Evolutionary conservation across 371 early-diverging fungal genomes (phyloP), one percentile per base, ranked within the genome.

Genomic region (Lichtheimia hyalospora): DNA sequence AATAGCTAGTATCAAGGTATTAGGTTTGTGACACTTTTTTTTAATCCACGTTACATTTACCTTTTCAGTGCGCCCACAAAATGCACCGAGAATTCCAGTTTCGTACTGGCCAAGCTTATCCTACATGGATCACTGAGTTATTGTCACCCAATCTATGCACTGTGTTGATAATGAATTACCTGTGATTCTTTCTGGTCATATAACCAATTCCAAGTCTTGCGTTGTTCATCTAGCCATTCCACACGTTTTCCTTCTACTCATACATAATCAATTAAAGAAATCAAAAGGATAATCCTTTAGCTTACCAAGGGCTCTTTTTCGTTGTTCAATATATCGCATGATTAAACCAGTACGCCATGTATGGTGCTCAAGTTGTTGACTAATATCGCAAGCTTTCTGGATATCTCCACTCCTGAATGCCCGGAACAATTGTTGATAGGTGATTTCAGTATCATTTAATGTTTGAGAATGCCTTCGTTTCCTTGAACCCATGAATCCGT

Each of bases 281-380:
- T 4, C 13, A 63, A 57, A 23, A 18, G 43, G 16, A 13, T 24
- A 7, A 6, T 18, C 28, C 25, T 1, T 43, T n/a, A n/a, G 10
- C 2, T 21, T 58, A 49, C 14, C 16, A 4, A 46, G 46, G n/a
- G 46, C 46, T 10, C 16, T 46, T 21, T 46, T 46, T 8, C 21
- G n/a, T 21, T 16, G 18, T 46, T 58, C 55, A 1, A 54, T 23
- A 54, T 58, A 55, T n/a, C 23, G 24, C 40, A 15, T 20, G 2
- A 64, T 24, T 25, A 59, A 23, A 18, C 41, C 40, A 15, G 52
- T 54, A 28, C 56, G 34, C 59, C 59, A 64, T 40, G 54, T 48
- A 1, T 53, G 16, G 2, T 54, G 24, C 18, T 49, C 40, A 15
- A 18, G 18, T 39, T 24, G 23, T 10, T 34, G 5, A 8, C 41